Evolutionary conservation across 2,329 filamentous ascomycete species (phyloP), one percentile per base, ranked within the genome.

Genomic region (Phialophora expanda): DNA sequence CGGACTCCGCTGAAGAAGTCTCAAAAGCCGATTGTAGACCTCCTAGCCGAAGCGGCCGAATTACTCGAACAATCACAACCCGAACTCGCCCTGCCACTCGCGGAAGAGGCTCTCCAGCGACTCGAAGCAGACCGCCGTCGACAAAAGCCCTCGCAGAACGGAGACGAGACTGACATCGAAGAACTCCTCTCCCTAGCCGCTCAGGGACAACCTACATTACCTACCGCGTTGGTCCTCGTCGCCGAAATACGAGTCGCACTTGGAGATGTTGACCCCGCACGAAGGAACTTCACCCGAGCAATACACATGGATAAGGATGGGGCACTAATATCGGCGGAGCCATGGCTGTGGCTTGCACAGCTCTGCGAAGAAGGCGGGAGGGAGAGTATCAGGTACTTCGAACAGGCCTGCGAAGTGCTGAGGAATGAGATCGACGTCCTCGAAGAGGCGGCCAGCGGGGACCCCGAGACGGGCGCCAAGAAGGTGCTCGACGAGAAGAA

Each of bases 171-270:
- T 51, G 70, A 70, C 22, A 67, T 66, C n/a, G 70, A 71, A 41
- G 55, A 62, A 6, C 64, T 73, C 8, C 63, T 73, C 26, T 64
- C 66, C 61, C 54, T 67, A n/a, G 70, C 71, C 7, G 70, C 71
- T 11, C 63, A 69, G 56, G 71, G 67, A 17, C 65, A 71, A 60
- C 61, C 70, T 20, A 73, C 71, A 2, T 66, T 73, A n/a, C 71
- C 71, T 3, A 48, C 88, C 11, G 90, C 90, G 0, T 80, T 93
- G 57, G 91, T 90, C 71, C 81, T 96, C 38, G 84, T 95, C 24
- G 93, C 90, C 62, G 91, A 96, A 73, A 92, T 96, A 74, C 85
- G 88, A 73, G 85, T 97, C 64, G 92, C 97, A 75, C 79, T 91
- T 2, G 93, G 95, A 68, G 91, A 97, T 53, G 84, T 91, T 61